Evolutionary conservation across 2,329 filamentous ascomycete species (phyloP).

Genomic region (Phaeomoniella chlamydospora): DNA sequence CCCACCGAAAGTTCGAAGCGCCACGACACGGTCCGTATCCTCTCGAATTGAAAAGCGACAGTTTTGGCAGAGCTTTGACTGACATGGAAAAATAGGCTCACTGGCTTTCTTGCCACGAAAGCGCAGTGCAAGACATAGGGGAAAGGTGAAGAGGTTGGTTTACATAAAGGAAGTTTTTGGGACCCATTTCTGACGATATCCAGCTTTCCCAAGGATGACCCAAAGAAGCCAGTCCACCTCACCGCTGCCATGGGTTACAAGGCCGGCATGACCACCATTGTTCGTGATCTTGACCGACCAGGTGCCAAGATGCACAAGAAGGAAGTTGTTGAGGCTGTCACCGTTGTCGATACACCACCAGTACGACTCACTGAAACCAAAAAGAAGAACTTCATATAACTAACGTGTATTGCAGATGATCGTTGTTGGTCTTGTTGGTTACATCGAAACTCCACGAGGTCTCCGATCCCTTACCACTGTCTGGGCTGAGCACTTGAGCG

Average conservation of each 20-base stretch:
- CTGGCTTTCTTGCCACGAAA: slow-evolving; percentile 80
- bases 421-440: slow-evolving; percentile 98
- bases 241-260: slow-evolving; percentile 99
- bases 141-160: slow-evolving; percentile 95
- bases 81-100: slow-evolving; percentile 33
- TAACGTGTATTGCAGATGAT: slow-evolving; percentile 82
- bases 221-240: slow-evolving; percentile 98
- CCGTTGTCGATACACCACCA: slow-evolving; percentile 83
- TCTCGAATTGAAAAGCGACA: no score
- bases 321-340: slow-evolving; percentile 81
- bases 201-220: slow-evolving; percentile 99
- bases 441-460: slow-evolving; percentile 99
- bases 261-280: slow-evolving; percentile 99
- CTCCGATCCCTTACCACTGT: slow-evolving; percentile 98
- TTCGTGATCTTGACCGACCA: slow-evolving; percentile 96
- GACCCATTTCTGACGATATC: slow-evolving; percentile 13
- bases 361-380: slow-evolving; percentile 74
- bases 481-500: slow-evolving; percentile 98
- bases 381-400: no score
- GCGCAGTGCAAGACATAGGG: slow-evolving; percentile 84
- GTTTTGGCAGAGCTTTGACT: slow-evolving; percentile 2
- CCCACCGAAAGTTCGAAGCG: slow-evolving; percentile 63
- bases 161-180: slow-evolving; percentile 5
- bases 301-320: slow-evolving; percentile 99
- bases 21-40: slow-evolving; percentile 87